These are phyloP conservation scores for Tubosaeta sp. DNA, from an alignment of 768 basidiomycete species.

Conservation along the genomic window DNA sequence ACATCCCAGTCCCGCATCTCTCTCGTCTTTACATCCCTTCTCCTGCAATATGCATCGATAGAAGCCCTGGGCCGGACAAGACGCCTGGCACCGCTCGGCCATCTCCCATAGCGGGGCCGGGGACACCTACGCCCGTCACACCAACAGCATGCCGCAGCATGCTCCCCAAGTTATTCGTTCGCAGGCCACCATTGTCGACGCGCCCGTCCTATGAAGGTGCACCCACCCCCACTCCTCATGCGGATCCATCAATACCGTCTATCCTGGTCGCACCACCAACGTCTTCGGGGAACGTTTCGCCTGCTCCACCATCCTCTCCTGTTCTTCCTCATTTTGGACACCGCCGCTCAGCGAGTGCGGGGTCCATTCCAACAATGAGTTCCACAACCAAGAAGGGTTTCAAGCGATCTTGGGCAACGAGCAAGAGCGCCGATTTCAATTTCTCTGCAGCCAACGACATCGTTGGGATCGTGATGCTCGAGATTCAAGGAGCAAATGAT, in stretches of 20 bases:
- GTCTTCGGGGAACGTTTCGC: conserved; percentile 6
- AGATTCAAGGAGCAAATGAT: conserved; percentile 80
- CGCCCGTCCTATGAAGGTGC: conserved; percentile 28
- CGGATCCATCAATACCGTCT: conserved; percentile 6
- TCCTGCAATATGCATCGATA: conserved; percentile 19
- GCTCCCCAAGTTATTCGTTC: conserved; percentile 34
- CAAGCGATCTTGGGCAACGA: conserved; percentile 35
- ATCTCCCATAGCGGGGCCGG: conserved; percentile 17
- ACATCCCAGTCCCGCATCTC: conserved; percentile 31
- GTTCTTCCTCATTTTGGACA: conserved; percentile 21
- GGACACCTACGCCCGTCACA: conserved; percentile 24
- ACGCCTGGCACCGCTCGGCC: conserved; percentile 25
- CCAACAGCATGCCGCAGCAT: conserved; percentile 27
- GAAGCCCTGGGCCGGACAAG: conserved; percentile 9
- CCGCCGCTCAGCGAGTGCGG: conserved; percentile 31
- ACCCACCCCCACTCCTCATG: conserved; percentile 1
- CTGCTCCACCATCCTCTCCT: conserved; percentile 20
- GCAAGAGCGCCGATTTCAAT: conserved; percentile 47
- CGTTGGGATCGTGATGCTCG: conserved; percentile 91
- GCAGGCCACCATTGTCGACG: conserved; percentile 29
- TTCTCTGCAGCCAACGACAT: conserved; percentile 75
- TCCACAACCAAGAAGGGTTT: conserved; percentile 33
- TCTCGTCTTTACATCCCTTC: conserved; percentile 21
- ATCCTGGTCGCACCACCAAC: conserved; percentile 14
- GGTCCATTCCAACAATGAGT: conserved; percentile 23